phyloP scores from a whole-genome alignment of 2,329 filamentous ascomycete genomes.

The Penicillium sp. region DNA sequence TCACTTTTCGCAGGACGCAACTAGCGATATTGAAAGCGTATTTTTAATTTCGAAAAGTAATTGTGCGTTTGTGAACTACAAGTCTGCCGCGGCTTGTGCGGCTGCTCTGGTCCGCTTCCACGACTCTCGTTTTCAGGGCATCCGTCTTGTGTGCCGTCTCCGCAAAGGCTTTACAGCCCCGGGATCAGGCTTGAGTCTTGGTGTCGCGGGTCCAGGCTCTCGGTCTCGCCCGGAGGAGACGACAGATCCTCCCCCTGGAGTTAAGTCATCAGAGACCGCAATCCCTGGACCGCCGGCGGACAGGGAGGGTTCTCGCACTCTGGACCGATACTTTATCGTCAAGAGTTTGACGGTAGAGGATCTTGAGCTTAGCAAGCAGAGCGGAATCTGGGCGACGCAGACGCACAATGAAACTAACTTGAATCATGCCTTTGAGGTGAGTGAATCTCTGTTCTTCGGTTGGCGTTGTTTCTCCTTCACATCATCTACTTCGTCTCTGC shows the following conservation, averaged over 20 bases:
- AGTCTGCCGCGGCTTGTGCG: constrained; percentile 73
- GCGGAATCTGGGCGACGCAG: constrained; percentile 91
- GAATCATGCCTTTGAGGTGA: constrained; percentile 80
- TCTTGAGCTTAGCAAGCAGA: constrained; percentile 82
- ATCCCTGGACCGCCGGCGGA: constrained; percentile 24
- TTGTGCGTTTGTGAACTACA: constrained; percentile 95
- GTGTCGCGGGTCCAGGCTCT: constrained; percentile 55
- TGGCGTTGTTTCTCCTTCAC: neutral
- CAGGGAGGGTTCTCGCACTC: constrained; percentile 44
- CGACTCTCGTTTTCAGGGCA: constrained; percentile 85
- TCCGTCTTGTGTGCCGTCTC: constrained; percentile 81
- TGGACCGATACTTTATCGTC: constrained; percentile 85
- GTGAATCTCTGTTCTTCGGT: constrained; percentile 23
- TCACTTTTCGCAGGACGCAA: constrained; percentile 80
- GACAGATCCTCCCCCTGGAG: constrained; percentile 9
- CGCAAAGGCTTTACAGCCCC: constrained; percentile 59
- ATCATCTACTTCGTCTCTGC: neutral
- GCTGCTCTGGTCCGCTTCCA: constrained; percentile 82
- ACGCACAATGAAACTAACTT: constrained; percentile 85
- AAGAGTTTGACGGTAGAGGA: constrained; percentile 93
- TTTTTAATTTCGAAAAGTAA: constrained; percentile 97
- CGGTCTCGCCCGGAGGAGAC: constrained; percentile 35
- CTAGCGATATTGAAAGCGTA: constrained; percentile 77
- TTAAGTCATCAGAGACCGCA: constrained; percentile 13
- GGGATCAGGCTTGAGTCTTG: constrained; percentile 37